These are phyloP conservation scores for Amanita inopinata DNA, from an alignment of 768 basidiomycete genomes.

Conservation along the genomic window DNA sequence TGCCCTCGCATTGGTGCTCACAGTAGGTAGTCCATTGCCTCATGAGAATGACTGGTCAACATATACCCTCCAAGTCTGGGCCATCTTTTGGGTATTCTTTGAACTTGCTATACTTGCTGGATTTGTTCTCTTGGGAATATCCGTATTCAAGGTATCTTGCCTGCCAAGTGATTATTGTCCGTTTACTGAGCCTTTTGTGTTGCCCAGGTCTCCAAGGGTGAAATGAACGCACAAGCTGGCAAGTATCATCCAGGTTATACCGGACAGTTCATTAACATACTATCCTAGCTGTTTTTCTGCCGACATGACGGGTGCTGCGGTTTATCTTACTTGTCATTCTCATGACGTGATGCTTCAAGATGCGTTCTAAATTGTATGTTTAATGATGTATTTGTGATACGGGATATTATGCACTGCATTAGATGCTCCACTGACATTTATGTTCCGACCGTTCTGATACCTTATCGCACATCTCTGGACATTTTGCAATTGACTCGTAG, in stretches of 20 bases:
- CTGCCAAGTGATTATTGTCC: no score
- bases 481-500: no score
- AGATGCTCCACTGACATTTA: no score
- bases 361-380: no score
- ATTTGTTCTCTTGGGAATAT: slow-evolving; percentile 74
- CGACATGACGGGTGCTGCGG: slow-evolving; percentile 6
- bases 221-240: slow-evolving; percentile 74
- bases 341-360: no score
- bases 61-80: slow-evolving; percentile 56
- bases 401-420: no score
- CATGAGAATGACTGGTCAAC: neutral
- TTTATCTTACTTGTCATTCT: neutral
- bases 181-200: no score
- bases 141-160: slow-evolving; percentile 62
- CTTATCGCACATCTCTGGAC: no score
- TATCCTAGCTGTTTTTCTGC: slow-evolving; percentile 11
- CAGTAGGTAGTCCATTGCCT: slow-evolving; percentile 30
- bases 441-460: no score
- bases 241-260: slow-evolving; percentile 9
- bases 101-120: slow-evolving; percentile 64
- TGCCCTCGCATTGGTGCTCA: slow-evolving; percentile 67
- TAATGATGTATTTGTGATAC: no score
- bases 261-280: neutral
- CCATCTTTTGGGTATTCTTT: slow-evolving; percentile 76
- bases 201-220: slow-evolving; percentile 20